Conservation (phyloP, 306 rosid genomes). For the Gynostemma pentaphyllum region DNA sequence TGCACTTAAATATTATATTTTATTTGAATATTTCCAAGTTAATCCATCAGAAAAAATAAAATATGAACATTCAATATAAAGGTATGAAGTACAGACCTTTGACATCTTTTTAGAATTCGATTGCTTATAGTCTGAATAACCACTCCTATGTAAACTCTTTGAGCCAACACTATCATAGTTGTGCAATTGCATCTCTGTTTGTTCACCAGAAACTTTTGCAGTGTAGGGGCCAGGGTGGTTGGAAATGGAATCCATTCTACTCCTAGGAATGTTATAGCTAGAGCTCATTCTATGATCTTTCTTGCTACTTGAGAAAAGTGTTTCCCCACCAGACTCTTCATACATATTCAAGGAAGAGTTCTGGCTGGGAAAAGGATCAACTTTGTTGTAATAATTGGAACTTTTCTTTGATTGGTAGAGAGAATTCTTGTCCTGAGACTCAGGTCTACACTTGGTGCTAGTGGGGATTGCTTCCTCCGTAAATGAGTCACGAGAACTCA, state of each 20-base stretch:
- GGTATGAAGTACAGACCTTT: conserved; percentile 30
- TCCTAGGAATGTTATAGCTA: conserved; percentile 40
- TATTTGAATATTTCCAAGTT: neutral
- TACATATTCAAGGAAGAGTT: conserved; percentile 52
- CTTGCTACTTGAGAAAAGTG: conserved; percentile 31
- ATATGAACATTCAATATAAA: neutral
- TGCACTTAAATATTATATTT: conserved; percentile 9
- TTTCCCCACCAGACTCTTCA: conserved; percentile 47
- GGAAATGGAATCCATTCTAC: conserved; percentile 40
- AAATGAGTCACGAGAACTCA: conserved; percentile 47
- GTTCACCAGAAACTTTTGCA: conserved; percentile 36
- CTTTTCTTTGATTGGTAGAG: conserved; percentile 27
- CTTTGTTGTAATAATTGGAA: conserved; percentile 19
- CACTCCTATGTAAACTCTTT: conserved; percentile 37
- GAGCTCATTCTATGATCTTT: conserved; percentile 35
- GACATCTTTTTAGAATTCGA: conserved; percentile 23
- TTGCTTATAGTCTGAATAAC: conserved; percentile 38
- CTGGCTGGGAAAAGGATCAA: conserved; percentile 31
- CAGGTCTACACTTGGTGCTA: conserved; percentile 35
- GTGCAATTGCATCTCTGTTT: conserved; percentile 16
- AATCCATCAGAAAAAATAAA: neutral
- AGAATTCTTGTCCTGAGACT: conserved; percentile 44
- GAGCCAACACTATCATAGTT: conserved; percentile 30
- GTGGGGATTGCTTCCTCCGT: conserved; percentile 39
- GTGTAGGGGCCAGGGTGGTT: conserved; percentile 41